Conservation (phyloP, 805 yeast species). For the Candida michaelii region DNA sequence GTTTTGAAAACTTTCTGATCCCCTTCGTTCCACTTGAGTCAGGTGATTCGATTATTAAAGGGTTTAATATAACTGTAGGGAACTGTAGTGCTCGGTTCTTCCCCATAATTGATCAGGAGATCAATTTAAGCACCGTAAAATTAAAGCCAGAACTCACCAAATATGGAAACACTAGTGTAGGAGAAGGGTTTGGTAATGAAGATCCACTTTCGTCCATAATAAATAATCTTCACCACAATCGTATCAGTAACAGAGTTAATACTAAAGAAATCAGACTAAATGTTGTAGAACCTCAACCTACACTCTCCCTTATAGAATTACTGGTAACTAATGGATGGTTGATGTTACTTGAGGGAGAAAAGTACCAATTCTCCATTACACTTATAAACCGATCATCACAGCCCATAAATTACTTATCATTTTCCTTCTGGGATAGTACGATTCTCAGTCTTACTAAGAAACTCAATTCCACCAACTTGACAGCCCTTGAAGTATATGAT, state of each 20-base stretch:
- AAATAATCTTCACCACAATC: conserved; percentile 26
- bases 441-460: conserved; percentile 61
- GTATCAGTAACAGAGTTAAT: conserved; percentile 17
- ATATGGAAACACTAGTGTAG: background rate
- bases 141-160: conserved; percentile 4
- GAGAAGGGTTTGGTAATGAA: conserved; percentile 4
- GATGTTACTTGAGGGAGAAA: conserved; percentile 80
- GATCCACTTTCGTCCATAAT: conserved; percentile 16
- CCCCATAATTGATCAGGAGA: conserved; percentile 35
- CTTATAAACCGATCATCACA: conserved; percentile 61
- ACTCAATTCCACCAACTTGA: conserved; percentile 44
- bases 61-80: conserved; percentile 50
- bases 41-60: conserved; percentile 51
- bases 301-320: conserved; percentile 49
- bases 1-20: conserved; percentile 39
- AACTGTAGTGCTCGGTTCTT: conserved; percentile 51
- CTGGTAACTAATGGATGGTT: conserved; percentile 64
- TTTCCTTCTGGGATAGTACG: conserved; percentile 72
- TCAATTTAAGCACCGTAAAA: conserved; percentile 3
- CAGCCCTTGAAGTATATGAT: conserved; percentile 69
- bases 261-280: conserved; percentile 26
- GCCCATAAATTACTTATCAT: conserved; percentile 54
- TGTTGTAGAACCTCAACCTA: conserved; percentile 56
- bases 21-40: conserved; percentile 47
- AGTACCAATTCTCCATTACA: conserved; percentile 46